phyloP scores from a whole-genome alignment of 148 eudicot species.

The Chenopodium suecicum region DNA sequence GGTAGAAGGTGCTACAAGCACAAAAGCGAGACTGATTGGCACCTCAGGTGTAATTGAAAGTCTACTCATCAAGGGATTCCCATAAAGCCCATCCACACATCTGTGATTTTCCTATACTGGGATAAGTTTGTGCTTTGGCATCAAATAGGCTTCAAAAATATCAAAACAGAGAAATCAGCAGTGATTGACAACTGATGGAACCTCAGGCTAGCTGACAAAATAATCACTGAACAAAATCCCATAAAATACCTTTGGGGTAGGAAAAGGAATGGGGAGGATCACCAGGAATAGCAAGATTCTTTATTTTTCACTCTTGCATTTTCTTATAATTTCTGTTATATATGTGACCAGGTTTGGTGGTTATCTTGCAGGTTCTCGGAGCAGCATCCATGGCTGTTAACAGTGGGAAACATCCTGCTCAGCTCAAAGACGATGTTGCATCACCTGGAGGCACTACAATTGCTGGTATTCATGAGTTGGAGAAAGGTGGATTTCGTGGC shows the following conservation, averaged over 20 bases:
- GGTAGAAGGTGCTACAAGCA: neutral
- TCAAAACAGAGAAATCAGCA: neutral
- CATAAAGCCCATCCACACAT: neutral
- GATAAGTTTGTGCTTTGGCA: no score
- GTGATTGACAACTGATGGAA: neutral
- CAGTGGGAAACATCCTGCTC: conserved; percentile 86
- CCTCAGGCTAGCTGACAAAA: neutral
- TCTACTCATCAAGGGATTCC: neutral
- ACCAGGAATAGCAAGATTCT: neutral
- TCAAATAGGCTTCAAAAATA: no score
- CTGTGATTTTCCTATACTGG: neutral
- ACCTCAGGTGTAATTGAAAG: neutral
- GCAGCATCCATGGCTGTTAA: conserved; percentile 79
- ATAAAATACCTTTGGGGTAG: no score
- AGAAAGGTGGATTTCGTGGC: conserved; percentile 85
- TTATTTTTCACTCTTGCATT: neutral
- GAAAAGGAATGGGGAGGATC: neutral
- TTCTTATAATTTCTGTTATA: neutral
- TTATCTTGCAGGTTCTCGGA: conserved; percentile 66
- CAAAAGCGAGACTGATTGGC: neutral
- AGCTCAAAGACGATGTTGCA: conserved; percentile 94
- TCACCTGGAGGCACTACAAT: conserved; percentile 92
- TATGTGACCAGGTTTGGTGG: neutral
- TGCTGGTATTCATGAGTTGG: conserved; percentile 91
- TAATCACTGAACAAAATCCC: no score